Evolutionary conservation across 179 eudicot species (phyloP).

Genomic region (Beta macrorhiza): DNA sequence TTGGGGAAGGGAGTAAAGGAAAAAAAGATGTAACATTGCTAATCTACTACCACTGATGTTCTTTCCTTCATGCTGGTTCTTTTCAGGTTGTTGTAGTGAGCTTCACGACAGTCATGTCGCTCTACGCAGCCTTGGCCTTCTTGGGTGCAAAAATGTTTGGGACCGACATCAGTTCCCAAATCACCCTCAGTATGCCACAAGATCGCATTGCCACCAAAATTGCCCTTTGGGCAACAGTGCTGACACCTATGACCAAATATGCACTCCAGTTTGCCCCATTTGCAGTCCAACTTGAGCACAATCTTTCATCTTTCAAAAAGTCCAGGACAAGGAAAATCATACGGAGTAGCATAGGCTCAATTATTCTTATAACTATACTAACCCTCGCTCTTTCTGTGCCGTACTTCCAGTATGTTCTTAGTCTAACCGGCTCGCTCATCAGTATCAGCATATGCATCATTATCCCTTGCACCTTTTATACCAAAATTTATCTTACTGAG

Average conservation of each 20-base stretch:
- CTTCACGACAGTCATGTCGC: conserved; percentile 53
- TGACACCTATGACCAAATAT: conserved; percentile 82
- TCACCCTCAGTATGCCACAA: conserved; percentile 81
- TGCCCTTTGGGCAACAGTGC: conserved; percentile 74
- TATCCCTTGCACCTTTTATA: conserved; percentile 64
- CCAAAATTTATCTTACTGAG: conserved; percentile 45
- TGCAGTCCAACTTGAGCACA: conserved; percentile 60
- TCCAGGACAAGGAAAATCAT: conserved; percentile 45
- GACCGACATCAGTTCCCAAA: conserved; percentile 53
- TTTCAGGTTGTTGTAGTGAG: conserved; percentile 64
- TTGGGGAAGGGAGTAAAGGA: too few relatives aligned
- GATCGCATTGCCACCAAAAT: conserved; percentile 51
- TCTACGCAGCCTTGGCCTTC: conserved; percentile 60
- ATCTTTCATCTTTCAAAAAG: conserved; percentile 43
- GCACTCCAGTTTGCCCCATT: conserved; percentile 73
- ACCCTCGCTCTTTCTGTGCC: conserved; percentile 65
- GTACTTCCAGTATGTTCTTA: conserved; percentile 66
- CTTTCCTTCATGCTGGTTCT: neutral
- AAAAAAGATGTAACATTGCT: too few relatives aligned
- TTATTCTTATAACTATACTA: conserved; percentile 49
- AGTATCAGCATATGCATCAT: conserved; percentile 57
- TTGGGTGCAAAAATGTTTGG: conserved; percentile 74
- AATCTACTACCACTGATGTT: neutral
- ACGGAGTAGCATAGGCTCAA: conserved; percentile 55
- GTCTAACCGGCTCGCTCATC: conserved; percentile 77